Evolutionary conservation across 352 stramenopile species (phyloP).

Genomic region (Nothophytophthora sp.): DNA sequence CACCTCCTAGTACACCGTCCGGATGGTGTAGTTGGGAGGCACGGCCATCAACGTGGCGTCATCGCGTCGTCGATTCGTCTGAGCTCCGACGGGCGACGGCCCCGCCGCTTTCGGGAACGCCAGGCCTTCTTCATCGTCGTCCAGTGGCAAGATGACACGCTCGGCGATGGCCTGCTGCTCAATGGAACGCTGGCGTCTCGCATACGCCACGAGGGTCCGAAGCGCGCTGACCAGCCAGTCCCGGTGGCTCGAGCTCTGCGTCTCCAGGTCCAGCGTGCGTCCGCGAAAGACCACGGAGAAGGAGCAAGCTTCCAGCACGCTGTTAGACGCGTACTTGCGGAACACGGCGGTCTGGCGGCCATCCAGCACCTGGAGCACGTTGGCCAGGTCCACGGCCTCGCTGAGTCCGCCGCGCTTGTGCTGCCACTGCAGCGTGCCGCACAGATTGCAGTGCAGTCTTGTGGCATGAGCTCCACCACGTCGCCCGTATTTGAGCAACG

Average conservation of each 20-base stretch:
- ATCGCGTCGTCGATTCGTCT: conserved; percentile 9
- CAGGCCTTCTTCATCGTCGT: conserved; percentile 20
- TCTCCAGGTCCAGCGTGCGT: conserved; percentile 83
- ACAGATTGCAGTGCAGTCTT: conserved; percentile 79
- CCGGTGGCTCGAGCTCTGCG: conserved; percentile 66
- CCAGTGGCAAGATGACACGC: conserved; percentile 39
- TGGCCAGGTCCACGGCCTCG: conserved; percentile 69
- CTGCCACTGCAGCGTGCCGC: conserved; percentile 83
- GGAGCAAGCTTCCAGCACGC: conserved; percentile 49
- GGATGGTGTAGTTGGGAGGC: conserved; percentile 28
- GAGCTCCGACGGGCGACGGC: conserved; percentile 2
- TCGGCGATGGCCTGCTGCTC: conserved; percentile 84
- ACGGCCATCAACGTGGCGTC: conserved; percentile 12
- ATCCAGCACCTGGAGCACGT: conserved; percentile 68
- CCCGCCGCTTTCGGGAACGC: too few relatives aligned
- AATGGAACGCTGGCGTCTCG: conserved; percentile 64
- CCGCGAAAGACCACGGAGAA: conserved; percentile 78
- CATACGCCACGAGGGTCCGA: conserved; percentile 73
- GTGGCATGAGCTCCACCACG: conserved; percentile 70
- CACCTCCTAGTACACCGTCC: conserved; percentile 39
- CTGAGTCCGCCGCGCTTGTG: conserved; percentile 81
- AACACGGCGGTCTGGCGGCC: conserved; percentile 78
- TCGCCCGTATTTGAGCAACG: conserved; percentile 79
- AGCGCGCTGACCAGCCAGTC: conserved; percentile 85
- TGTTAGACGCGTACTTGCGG: conserved; percentile 61